These are phyloP conservation scores for Eucalyptus brandiana DNA, from an alignment of 345 rosid genomes.

Conservation along the genomic window DNA sequence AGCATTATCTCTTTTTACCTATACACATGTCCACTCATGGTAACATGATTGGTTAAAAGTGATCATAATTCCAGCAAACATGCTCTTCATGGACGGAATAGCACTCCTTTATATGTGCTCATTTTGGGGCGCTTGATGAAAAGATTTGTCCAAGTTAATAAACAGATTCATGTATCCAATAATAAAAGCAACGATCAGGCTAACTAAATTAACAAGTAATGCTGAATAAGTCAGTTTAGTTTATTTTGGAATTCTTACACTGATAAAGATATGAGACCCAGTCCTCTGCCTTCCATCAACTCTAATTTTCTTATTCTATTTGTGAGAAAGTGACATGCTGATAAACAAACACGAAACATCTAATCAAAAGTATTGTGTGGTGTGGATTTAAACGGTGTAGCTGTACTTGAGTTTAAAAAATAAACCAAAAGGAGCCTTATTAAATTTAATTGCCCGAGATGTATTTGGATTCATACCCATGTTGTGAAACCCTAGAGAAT, in stretches of 20 bases:
- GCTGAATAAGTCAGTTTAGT: not conserved
- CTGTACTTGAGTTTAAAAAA: not conserved
- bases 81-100: not conserved
- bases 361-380: not conserved
- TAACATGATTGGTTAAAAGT: not conserved
- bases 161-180: not conserved
- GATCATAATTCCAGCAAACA: not conserved
- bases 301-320: not conserved
- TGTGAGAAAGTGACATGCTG: not conserved
- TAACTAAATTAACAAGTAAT: not conserved
- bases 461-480: not conserved
- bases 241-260: not conserved
- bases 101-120: not conserved
- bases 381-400: not conserved
- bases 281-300: not conserved
- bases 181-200: not conserved
- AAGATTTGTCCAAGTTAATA: not conserved
- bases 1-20: conserved; percentile 11
- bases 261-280: not conserved
- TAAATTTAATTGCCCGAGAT: not conserved
- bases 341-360: not conserved
- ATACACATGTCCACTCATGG: not conserved
- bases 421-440: not conserved
- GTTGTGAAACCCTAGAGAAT: not conserved
- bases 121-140: not conserved